Evolutionary conservation across 1,284 basidiomycete species (phyloP).

Genomic region (Melampsora americana): DNA sequence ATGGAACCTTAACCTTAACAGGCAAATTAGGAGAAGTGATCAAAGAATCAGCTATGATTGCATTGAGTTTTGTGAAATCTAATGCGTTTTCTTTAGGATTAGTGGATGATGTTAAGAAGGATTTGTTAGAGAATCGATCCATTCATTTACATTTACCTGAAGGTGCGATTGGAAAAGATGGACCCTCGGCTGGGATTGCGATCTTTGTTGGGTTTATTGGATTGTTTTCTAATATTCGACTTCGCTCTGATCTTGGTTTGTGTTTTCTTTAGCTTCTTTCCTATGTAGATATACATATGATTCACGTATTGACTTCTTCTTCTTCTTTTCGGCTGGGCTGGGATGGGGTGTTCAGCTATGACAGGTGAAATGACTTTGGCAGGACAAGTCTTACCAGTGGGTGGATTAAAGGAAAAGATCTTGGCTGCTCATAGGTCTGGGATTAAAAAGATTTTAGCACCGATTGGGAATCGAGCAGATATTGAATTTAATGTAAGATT

Average conservation of each 20-base stretch:
- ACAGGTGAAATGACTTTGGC: conserved; percentile 90
- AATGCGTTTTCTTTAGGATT: conserved; percentile 86
- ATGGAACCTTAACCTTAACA: conserved; percentile 81
- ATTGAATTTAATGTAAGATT: conserved; percentile 77
- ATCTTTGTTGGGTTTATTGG: conserved; percentile 86
- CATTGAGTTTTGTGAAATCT: conserved; percentile 84
- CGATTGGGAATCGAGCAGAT: conserved; percentile 79
- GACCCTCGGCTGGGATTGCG: conserved; percentile 91
- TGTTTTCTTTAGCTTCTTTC: conserved; percentile 35
- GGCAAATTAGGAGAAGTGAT: conserved; percentile 98
- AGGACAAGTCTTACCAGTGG: conserved; percentile 87
- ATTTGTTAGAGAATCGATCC: conserved; percentile 73
- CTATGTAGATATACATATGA: background rate
- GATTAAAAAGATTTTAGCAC: conserved; percentile 84
- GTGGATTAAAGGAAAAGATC: conserved; percentile 74
- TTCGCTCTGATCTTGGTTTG: conserved; percentile 80
- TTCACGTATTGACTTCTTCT: conserved; percentile 31
- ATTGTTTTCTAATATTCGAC: conserved; percentile 75
- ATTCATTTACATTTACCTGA: conserved; percentile 95
- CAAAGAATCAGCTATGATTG: conserved; percentile 90
- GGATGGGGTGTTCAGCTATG: conserved; percentile 67
- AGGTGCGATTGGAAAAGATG: conserved; percentile 95
- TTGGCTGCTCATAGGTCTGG: conserved; percentile 88
- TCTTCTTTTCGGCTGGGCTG: conserved; percentile 13
- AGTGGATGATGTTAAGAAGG: conserved; percentile 68